A percentile compares a stretch with the other conserved stretches of the same genome.
These are phyloP conservation scores for Citrus australasica DNA, from an alignment of 345 rosid species.

Conservation along the genomic window DNA sequence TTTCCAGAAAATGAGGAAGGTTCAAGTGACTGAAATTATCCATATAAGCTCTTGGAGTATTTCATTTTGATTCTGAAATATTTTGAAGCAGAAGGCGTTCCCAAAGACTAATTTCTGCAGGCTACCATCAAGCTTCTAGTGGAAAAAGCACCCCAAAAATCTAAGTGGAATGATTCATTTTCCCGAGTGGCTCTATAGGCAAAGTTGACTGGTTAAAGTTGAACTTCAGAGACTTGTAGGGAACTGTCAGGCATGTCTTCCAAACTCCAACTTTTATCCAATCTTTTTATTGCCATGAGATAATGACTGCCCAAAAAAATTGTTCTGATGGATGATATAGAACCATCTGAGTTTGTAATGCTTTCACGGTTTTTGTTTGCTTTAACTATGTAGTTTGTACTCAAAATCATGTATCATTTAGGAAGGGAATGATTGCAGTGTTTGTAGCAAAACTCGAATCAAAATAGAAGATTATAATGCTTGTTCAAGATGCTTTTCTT, in stretches of 20 bases:
- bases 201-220: neutral
- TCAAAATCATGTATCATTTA: too few relatives aligned
- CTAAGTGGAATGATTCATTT: neutral
- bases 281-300: neutral
- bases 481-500: too few relatives aligned
- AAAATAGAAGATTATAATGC: too few relatives aligned
- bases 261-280: neutral
- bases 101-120: neutral
- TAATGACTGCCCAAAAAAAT: neutral
- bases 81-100: neutral
- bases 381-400: too few relatives aligned
- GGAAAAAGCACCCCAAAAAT: too few relatives aligned
- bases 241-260: neutral
- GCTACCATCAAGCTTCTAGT: neutral
- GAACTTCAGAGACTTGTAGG: neutral
- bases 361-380: neutral
- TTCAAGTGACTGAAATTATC: slow-evolving; percentile 21
- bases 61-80: neutral
- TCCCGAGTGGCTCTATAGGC: neutral
- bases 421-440: too few relatives aligned
- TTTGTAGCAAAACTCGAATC: too few relatives aligned
- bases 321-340: neutral
- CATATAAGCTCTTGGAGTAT: neutral
- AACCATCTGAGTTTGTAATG: neutral
- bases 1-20: slow-evolving; percentile 57